Percentiles rank a stretch among this genome's conserved stretches.
Conservation (phyloP, 352 stramenopile species). For the Pythium rhizo-oryzae region DNA sequence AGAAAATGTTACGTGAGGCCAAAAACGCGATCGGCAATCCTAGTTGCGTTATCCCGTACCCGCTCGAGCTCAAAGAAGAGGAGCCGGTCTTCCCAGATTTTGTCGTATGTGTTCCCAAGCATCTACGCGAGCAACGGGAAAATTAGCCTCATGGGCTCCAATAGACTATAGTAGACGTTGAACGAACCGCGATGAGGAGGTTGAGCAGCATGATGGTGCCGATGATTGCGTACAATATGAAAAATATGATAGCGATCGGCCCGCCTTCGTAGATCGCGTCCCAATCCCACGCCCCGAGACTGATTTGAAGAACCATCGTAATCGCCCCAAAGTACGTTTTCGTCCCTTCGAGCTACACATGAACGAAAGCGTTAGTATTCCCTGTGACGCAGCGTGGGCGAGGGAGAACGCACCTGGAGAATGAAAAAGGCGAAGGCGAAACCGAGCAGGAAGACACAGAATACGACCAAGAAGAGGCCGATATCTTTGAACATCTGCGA, state of each 20-base stretch:
- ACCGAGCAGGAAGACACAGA: constrained; percentile 68
- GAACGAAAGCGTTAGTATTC: constrained; percentile 1
- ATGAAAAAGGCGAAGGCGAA: constrained; percentile 87
- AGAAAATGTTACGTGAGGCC: not conserved
- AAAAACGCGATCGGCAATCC: too few relatives aligned
- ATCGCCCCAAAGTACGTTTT: constrained; percentile 62
- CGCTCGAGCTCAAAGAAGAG: constrained; percentile 83
- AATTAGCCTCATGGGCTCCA: not conserved
- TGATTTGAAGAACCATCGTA: constrained; percentile 70
- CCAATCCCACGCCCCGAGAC: constrained; percentile 79
- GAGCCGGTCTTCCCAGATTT: constrained; percentile 81
- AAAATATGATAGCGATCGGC: constrained; percentile 68
- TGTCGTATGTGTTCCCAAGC: constrained; percentile 86
- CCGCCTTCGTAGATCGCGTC: constrained; percentile 70
- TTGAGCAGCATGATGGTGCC: constrained; percentile 87
- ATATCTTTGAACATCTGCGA: constrained; percentile 84
- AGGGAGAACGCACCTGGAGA: constrained; percentile 50
- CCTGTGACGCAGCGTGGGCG: not conserved
- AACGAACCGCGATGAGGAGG: constrained; percentile 67
- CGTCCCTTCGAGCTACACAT: constrained; percentile 61
- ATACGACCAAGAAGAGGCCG: constrained; percentile 72
- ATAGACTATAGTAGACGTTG: not conserved
- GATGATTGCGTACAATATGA: constrained; percentile 72
- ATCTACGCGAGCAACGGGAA: constrained; percentile 46
- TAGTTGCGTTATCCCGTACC: constrained; percentile 39